Base-by-base conservation (phyloP, 768 basidiomycete species). In the Dentipellis sp. region DNA sequence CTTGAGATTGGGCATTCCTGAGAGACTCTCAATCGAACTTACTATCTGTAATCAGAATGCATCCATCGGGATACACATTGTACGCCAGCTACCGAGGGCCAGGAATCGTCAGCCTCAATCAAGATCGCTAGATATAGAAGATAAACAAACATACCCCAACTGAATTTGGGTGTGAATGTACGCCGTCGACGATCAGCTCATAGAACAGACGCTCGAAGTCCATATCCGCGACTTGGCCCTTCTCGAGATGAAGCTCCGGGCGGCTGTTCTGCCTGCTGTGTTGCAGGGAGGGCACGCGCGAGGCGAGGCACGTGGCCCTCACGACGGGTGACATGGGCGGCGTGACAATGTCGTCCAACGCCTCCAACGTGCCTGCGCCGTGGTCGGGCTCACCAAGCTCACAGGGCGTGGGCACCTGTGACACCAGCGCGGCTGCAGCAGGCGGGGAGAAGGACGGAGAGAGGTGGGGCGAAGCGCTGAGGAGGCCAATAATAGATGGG, bases 11-110 rank as follows among this genome's bases (percentile, higher is more conserved):
- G n/a, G n/a, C n/a, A n/a, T n/a, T n/a, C n/a, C n/a, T n/a, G n/a
- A n/a, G n/a, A n/a, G n/a, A n/a, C n/a, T n/a, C n/a, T n/a, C n/a
- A n/a, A n/a, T n/a, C 34, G 14, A 3, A 68, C 74, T 57, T 64
- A 93, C 91, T 90, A 70, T 95, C 93, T 0, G 93, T 94, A 57
- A 94, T 84, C 50, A 95, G 76, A 37, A 95, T 83, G 64, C 91
- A 94, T 2, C 91, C 88, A 8, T 92, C 87, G 8, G 86, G 86
- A 64, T 85, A 84, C 0, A 86, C 80, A 35, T 84, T 81, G 68
- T 94, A 93, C 1, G 93, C 93, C 58, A 92, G 70, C 88, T 91
- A 64, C 45, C 50, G 19, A 42, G 52, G 19, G 40, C n/a, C n/a
- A n/a, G n/a, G n/a, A n/a, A n/a, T n/a, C n/a, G n/a, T n/a, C n/a